These are phyloP conservation scores for Saccharum officinarum DNA, from an alignment of 176 grass and related monocot species.

Conservation along the genomic window DNA sequence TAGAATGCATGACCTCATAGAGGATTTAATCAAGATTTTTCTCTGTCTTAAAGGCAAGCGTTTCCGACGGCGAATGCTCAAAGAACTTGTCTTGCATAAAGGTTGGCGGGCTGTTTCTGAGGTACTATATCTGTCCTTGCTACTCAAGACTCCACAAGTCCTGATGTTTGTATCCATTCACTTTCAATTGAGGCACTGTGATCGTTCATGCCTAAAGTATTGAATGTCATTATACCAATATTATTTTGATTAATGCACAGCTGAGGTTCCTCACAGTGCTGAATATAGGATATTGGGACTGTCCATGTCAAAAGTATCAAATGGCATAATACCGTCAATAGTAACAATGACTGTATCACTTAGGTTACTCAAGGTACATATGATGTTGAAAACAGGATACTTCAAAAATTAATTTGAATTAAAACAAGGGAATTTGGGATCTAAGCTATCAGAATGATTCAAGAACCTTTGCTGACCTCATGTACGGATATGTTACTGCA, in stretches of 20 bases:
- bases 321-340: background rate
- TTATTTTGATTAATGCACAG: slow-evolving; percentile 19
- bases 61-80: slow-evolving; percentile 75
- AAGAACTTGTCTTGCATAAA: slow-evolving; percentile 93
- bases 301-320: slow-evolving; percentile 12
- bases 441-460: slow-evolving; percentile 26
- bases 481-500: slow-evolving; percentile 35
- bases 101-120: slow-evolving; percentile 86
- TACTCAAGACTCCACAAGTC: slow-evolving; percentile 1
- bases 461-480: slow-evolving; percentile 16
- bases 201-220: background rate
- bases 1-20: background rate
- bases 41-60: slow-evolving; percentile 69
- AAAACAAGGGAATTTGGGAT: slow-evolving; percentile 15
- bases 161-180: slow-evolving; percentile 27
- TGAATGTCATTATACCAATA: slow-evolving; percentile 7
- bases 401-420: background rate
- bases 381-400: background rate
- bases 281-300: background rate
- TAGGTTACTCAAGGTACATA: background rate
- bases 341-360: background rate
- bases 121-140: slow-evolving; percentile 53
- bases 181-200: background rate
- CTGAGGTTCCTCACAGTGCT: slow-evolving; percentile 17
- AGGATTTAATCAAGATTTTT: slow-evolving; percentile 18